Evolutionary conservation across 805 yeast genomes (phyloP).

Genomic region (Lipomyces chichibuensis): DNA sequence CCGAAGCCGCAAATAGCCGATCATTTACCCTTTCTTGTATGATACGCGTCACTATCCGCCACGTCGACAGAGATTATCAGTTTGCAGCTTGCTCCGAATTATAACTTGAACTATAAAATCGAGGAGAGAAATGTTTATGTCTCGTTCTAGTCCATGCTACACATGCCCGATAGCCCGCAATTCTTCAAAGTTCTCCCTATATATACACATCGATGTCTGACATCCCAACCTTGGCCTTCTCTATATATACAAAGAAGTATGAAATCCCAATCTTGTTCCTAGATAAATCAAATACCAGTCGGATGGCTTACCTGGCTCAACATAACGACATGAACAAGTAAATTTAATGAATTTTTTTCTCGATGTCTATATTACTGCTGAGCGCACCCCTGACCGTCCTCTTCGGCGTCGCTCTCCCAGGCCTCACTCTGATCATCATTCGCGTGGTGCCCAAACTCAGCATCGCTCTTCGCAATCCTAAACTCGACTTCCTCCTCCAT

Average conservation of each 20-base stretch:
- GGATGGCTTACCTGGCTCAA: neutral
- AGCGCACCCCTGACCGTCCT: conserved; percentile 17
- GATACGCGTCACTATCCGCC: too few species aligned
- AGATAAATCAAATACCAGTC: neutral
- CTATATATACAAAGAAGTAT: neutral
- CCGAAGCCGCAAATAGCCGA: too few species aligned
- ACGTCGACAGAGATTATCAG: neutral
- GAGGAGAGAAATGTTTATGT: neutral
- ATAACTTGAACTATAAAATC: neutral
- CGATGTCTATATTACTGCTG: conserved; percentile 12
- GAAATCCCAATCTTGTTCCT: neutral
- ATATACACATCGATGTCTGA: too few species aligned
- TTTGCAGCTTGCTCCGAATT: neutral
- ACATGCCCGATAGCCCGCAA: neutral
- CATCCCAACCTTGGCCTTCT: neutral
- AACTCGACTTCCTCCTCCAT: conserved; percentile 24
- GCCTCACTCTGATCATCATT: conserved; percentile 7
- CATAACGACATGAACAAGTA: neutral
- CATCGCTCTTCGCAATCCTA: conserved; percentile 6
- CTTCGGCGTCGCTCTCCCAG: conserved; percentile 37
- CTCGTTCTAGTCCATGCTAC: neutral
- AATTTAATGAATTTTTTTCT: neutral
- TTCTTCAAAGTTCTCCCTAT: too few species aligned
- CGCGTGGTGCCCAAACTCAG: conserved; percentile 24
- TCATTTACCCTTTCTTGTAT: too few species aligned